These are phyloP conservation scores for Tylopilus intermedius DNA, from an alignment of 768 basidiomycete species.

Conservation along the genomic window DNA sequence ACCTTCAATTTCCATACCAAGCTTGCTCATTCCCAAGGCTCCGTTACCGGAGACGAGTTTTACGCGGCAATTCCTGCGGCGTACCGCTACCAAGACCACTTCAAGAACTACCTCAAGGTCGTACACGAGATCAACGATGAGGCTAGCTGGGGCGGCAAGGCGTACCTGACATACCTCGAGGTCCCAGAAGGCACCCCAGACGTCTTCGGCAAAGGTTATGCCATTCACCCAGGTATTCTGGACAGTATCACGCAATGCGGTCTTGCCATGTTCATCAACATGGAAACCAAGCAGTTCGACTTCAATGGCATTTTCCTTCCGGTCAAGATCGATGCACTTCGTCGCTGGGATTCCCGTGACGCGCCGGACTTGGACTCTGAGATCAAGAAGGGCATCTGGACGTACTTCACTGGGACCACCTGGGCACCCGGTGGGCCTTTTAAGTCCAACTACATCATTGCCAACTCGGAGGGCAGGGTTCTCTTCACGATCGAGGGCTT, in stretches of 20 bases:
- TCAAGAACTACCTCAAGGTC: constrained; percentile 25
- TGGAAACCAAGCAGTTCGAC: constrained; percentile 28
- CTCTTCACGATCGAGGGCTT: constrained; percentile 33
- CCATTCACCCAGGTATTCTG: constrained; percentile 31
- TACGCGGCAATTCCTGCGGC: constrained; percentile 17
- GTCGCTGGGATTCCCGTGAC: constrained; percentile 27
- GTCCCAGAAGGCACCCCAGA: constrained; percentile 21
- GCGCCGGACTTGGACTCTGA: constrained; percentile 22
- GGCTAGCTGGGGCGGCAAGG: constrained; percentile 24
- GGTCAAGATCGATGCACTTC: constrained; percentile 28
- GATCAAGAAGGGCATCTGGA: constrained; percentile 29
- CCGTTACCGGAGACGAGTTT: constrained; percentile 17
- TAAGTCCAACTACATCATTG: constrained; percentile 26
- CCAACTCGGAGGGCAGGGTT: constrained; percentile 26
- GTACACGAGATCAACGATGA: constrained; percentile 28
- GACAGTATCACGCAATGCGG: constrained; percentile 32
- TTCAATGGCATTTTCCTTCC: constrained; percentile 31
- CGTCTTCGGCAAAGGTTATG: constrained; percentile 28
- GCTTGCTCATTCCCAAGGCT: constrained; percentile 19
- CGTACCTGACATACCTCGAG: constrained; percentile 24
- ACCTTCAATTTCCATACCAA: constrained; percentile 21
- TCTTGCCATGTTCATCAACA: constrained; percentile 29
- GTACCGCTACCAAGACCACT: constrained; percentile 22
- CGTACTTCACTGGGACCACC: constrained; percentile 22
- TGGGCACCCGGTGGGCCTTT: constrained; percentile 25